A percentile compares a stretch with the other conserved stretches of the same genome.
These are phyloP conservation scores for Xanthoceras sorbifolium DNA, from an alignment of 345 rosid species.

Conservation along the genomic window DNA sequence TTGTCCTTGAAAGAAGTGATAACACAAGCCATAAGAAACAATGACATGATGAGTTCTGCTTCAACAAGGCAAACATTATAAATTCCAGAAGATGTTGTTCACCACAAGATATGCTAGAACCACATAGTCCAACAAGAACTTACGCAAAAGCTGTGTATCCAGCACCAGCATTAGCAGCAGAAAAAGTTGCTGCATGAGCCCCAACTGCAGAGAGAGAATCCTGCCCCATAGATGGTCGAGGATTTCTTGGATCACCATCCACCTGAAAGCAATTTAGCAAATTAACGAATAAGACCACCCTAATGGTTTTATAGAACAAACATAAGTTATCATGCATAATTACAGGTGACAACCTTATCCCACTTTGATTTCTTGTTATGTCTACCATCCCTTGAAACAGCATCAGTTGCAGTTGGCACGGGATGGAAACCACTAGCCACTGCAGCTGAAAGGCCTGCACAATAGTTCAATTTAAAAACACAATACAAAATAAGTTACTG, in stretches of 20 bases:
- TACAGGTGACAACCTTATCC: slow-evolving; percentile 71
- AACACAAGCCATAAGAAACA: background rate
- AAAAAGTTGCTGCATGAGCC: slow-evolving; percentile 57
- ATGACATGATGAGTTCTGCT: background rate
- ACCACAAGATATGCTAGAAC: background rate
- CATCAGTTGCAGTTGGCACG: slow-evolving; percentile 42
- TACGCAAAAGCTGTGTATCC: slow-evolving; percentile 94
- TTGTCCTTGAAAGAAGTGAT: background rate
- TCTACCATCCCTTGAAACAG: slow-evolving; percentile 61
- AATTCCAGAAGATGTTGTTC: background rate
- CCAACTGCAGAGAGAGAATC: slow-evolving; percentile 60
- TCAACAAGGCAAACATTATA: slow-evolving; percentile 3
- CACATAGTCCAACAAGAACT: slow-evolving; percentile 28
- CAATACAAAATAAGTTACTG: background rate
- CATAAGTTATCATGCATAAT: background rate
- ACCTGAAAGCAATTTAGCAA: slow-evolving; percentile 49
- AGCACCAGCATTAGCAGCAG: slow-evolving; percentile 76
- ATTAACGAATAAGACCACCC: slow-evolving; percentile 6
- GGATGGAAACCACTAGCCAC: slow-evolving; percentile 48
- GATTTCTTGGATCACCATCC: slow-evolving; percentile 66
- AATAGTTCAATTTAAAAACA: slow-evolving; percentile 15
- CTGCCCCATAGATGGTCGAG: slow-evolving; percentile 55
- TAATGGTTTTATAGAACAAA: background rate
- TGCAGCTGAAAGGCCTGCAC: slow-evolving; percentile 43
- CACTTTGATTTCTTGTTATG: slow-evolving; percentile 92